Conservation (phyloP, 1,139 yeast species). For the Candida pseudoviswanathii region DNA sequence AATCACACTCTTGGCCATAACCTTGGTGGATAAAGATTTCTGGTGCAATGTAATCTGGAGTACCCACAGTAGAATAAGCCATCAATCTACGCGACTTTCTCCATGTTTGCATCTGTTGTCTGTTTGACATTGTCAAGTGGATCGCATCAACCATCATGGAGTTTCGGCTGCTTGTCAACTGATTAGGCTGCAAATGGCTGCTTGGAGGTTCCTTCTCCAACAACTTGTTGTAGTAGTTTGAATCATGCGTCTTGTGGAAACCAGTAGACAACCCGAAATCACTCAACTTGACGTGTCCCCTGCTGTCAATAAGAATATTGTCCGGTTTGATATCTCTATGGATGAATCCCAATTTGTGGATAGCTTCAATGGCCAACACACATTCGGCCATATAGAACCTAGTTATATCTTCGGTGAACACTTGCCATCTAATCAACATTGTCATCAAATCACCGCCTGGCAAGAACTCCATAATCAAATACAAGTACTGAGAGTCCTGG, state of each 20-base stretch:
- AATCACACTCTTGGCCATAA: conserved; percentile 98
- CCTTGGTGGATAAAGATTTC: conserved; percentile 97
- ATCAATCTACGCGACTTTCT: conserved; percentile 90
- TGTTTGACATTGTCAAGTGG: conserved; percentile 90
- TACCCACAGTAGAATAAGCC: conserved; percentile 99
- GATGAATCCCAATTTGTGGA: conserved; percentile 76
- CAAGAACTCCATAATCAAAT: conserved; percentile 79
- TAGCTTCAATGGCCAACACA: conserved; percentile 81
- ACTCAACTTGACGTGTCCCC: conserved; percentile 77
- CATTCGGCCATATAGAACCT: conserved; percentile 86
- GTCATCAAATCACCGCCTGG: conserved; percentile 91
- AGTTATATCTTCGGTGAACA: conserved; percentile 82
- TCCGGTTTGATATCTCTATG: conserved; percentile 84
- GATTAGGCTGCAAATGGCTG: conserved; percentile 28
- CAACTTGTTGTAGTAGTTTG: conserved; percentile 72
- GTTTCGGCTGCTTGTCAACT: conserved; percentile 47
- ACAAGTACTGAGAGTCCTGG: conserved; percentile 75
- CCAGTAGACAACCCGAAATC: conserved; percentile 88
- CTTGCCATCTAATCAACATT: conserved; percentile 85
- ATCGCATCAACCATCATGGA: conserved; percentile 94
- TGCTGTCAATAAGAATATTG: conserved; percentile 74
- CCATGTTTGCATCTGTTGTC: conserved; percentile 99
- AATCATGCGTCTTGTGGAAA: conserved; percentile 82
- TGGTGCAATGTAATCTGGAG: conserved; percentile 98
- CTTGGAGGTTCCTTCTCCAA: conserved; percentile 57